Percentiles rank a stretch among this genome's conserved stretches.
Evolutionary conservation across 495 filamentous ascomycete genomes (phyloP).

Genomic region (Aspergillus wentii): DNA sequence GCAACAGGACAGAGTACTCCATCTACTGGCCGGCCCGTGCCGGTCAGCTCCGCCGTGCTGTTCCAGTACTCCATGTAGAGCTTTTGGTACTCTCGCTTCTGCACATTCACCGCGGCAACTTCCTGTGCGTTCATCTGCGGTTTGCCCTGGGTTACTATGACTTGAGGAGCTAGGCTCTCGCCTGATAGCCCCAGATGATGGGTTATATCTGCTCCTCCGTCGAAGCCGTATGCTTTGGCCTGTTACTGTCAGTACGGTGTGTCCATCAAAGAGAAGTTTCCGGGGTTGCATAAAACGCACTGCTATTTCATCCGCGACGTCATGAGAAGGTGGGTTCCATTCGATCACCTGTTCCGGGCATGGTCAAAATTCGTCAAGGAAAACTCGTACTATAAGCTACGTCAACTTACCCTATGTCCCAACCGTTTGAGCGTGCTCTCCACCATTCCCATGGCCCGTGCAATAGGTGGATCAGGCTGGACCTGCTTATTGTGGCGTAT

Average conservation of each 20-base stretch:
- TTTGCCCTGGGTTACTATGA: constrained; percentile 18
- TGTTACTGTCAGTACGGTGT: constrained; percentile 1
- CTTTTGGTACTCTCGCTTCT: constrained; percentile 56
- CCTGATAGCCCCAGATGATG: constrained; percentile 50
- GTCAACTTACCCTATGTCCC: constrained; percentile 49
- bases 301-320: constrained; percentile 20
- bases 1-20: constrained; percentile 45
- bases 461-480: constrained; percentile 49
- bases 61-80: constrained; percentile 70
- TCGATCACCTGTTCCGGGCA: constrained; percentile 38
- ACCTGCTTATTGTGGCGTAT: constrained; percentile 45
- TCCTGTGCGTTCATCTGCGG: constrained; percentile 36
- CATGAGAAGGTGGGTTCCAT: constrained; percentile 54
- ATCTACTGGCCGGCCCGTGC: constrained; percentile 54
- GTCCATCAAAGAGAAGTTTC: no score
- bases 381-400: neutral
- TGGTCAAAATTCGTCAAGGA: neutral
- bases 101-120: constrained; percentile 51
- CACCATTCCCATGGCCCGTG: constrained; percentile 48
- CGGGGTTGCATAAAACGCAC: constrained; percentile 13
- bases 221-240: constrained; percentile 33
- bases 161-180: constrained; percentile 41
- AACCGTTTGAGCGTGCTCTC: constrained; percentile 42
- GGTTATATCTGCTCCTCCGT: constrained; percentile 45
- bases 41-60: constrained; percentile 46